Evolutionary conservation across 2,329 filamentous ascomycete genomes (phyloP), one percentile per base, ranked within the genome.

Genomic region (Sodiomyces alkalinus): DNA sequence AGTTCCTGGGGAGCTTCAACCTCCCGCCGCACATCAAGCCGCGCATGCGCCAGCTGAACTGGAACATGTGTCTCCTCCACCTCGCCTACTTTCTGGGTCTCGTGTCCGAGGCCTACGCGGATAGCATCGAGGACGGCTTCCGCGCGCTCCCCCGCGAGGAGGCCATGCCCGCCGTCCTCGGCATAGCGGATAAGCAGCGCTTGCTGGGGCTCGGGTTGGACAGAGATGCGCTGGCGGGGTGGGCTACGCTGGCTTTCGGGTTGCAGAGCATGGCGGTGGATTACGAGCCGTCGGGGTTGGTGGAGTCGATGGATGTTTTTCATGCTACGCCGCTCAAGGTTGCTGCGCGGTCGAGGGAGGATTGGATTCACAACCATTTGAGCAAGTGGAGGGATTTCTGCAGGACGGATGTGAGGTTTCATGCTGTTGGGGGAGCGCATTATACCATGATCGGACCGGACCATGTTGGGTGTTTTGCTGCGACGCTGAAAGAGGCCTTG

Each of bases 1-100:
- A 36, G 0, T 67, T 67, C 39, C 40, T 62, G 1, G 62, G 47
- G 5, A 44, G 37, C 24, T 52, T 64, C 33, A 59, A 69, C 38
- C 51, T 60, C 4, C 62, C 62, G 2, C 64, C 62, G 3, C 52
- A 59, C 32, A 20, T 20, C 19, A 20, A 20, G 19, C 11, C 19
- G 19, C 45, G 54, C 30, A 55, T 63, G 52, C 41, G 45, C 2
- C 35, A 54, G 34, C 45, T 61, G 14, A 33, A 45, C 34, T 59
- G 52, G 48, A 47, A 44, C 29, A 35, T 38, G 18, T 53, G 52
- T 26, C 39, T 62, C 5, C 30, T 60, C 1, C 48, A 61, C 32
- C 41, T 63, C 1, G 34, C 43, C 0, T 45, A 52, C 22, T 64
- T 63, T 34, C 37, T 58, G 3, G 50, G 39, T 3, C 37, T 64